Evolutionary conservation across 2,329 filamentous ascomycete species (phyloP), one percentile per base, ranked within the genome.

Genomic region (Claviceps monticola): DNA sequence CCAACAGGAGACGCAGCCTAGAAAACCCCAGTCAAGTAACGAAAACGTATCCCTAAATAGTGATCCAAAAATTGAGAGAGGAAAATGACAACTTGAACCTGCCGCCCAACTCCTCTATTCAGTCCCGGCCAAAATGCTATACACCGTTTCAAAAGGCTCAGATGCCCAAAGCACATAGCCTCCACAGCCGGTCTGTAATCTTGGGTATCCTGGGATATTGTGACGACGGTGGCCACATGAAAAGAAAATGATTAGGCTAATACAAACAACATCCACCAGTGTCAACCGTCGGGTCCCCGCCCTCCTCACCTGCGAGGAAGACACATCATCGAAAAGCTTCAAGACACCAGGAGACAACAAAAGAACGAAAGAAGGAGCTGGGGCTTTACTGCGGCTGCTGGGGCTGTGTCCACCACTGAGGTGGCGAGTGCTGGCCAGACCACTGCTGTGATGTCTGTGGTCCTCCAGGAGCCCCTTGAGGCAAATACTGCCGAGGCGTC

Each of bases 401-500:
- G 55, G 73, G 71, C 52, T 71, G 72, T 8, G 71, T 59, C 76
- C 76, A 79, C 74, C 76, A 79, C 60, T 77, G 71, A 51, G 77
- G 74, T 8, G 79, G 75, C 53, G 82, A 81, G 59, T 83, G 81
- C 59, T 84, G 80, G 39, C 79, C 71, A 6, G 71, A 72, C 74
- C 74, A 80, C 4, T 69, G 63, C 55, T 79, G 77, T 2, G 73
- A 72, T 21, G 73, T 73, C 5, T 74, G 69, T 11, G 76, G 74
- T 6, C 68, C 66, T 4, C 67, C 68, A 4, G 80, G 66, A 59
- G 75, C 67, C 65, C 76, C 69, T 67, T 82, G 74, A 60, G 84
- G 80, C 79, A 88, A 77, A 69, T 84, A 84, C 61, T 82, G 78
- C 50, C 81, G 72, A 4, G 79, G 76, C 1, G 78, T 81, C 66